phyloP scores from a whole-genome alignment of 768 basidiomycete species.

The Kwoniella pini region DNA sequence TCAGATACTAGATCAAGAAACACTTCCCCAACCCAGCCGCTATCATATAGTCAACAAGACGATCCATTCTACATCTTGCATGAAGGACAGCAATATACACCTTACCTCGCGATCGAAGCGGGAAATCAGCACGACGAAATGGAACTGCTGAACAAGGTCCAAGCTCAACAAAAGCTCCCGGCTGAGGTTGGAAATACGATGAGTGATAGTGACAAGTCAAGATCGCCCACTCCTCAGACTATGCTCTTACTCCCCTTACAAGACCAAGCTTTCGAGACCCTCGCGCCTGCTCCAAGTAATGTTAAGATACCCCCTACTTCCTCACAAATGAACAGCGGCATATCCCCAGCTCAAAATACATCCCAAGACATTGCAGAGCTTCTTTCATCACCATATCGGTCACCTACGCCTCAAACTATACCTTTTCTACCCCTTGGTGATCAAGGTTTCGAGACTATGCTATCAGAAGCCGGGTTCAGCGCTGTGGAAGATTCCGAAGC shows the following conservation, averaged over 20 bases:
- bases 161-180: not conserved
- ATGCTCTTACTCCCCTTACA: not conserved
- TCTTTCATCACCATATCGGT: not conserved
- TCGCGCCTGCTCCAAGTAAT: too few species aligned
- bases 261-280: too few species aligned
- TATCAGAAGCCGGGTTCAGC: not conserved
- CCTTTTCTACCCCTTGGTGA: not conserved
- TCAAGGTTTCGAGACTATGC: not conserved
- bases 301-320: too few species aligned
- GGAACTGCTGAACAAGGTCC: not conserved
- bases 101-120: not conserved
- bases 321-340: too few species aligned
- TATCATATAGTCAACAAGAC: conserved; percentile 17
- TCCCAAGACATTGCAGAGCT: too few species aligned
- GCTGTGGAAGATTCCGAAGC: not conserved
- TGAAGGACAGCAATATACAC: not conserved
- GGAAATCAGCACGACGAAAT: too few species aligned
- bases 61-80: conserved; percentile 8
- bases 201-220: not conserved
- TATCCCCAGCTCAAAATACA: too few species aligned
- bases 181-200: too few species aligned
- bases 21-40: conserved; percentile 17
- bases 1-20: conserved; percentile 2
- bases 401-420: conserved; percentile 1
- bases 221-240: conserved; percentile 8